Base-by-base conservation (phyloP, 2,329 filamentous ascomycete species). In the Paecilomyces dactylethromorphus region DNA sequence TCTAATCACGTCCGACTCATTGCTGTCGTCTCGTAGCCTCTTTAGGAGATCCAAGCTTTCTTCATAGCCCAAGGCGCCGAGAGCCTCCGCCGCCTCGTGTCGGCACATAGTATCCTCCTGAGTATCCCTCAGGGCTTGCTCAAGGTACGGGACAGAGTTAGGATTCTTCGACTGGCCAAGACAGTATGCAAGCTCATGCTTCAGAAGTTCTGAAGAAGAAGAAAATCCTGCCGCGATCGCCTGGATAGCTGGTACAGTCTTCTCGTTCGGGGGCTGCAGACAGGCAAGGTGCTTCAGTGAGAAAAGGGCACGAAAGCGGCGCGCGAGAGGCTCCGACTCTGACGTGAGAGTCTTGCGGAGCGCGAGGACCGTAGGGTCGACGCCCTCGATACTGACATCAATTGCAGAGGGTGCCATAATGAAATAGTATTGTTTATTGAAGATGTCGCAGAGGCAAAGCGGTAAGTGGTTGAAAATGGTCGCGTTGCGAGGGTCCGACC, bases 121-220 rank as follows among this genome's bases (percentile, higher is more conserved):
- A 63, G 86, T 78, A 74, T 97, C 85, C 64, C 89, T 83, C 59
- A 97, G 80, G 13, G 95, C 91, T 12, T 81, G 76, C 59, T 87
- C 84, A 65, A 99, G 80, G 62, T 86, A 88, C 10, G 87, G 82
- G 10, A 92, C 84, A 0, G 92, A 89, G 53, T 87, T 87, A 55
- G 82, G 76, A 71, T 96, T 91, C 59, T 87, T 87, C 1, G 90
- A 93, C 78, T 99, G 94, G 7, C 94, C 94, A 2, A 99, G 84
- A 71, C 94, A 99, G 79, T 99, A 99, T 26, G 94, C 94, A 54
- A 99, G 83, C 74, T 99, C 94, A 75, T 99, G 94, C 79, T 97
- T 97, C 53, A 97, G 81, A 8, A 97, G 82, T 2, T 91, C 93
- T 3, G 93, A 97, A 0, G 90, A 87, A 2, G 93, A 96, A 0